Evolutionary conservation across 1,284 basidiomycete species (phyloP), one percentile per base, ranked within the genome.

Genomic region (Mixia osmundae): DNA sequence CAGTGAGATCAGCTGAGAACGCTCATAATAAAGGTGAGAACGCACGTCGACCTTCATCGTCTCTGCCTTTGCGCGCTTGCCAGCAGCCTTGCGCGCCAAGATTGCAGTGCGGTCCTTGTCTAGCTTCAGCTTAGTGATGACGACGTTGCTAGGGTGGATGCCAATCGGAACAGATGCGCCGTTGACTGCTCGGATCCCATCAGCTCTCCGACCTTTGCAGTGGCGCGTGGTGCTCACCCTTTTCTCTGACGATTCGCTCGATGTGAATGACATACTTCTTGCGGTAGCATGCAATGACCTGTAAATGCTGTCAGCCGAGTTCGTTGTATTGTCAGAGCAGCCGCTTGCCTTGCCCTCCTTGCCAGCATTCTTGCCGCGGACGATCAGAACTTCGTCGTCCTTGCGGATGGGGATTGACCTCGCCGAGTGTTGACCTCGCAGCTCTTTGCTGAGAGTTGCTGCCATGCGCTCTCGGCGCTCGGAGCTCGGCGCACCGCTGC

Each of bases 231-330:
- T n/a, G n/a, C n/a, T n/a, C n/a, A n/a, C n/a, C n/a, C 67, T 97
- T 97, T 67, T 99, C 91, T 49, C 87, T 73, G 57, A 78, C 75
- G 44, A 99, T 85, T 58, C 87, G 80, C 62, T 97, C 91, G 56
- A 99, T 78, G 65, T 95, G 77, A 61, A 97, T 78, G 41, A 95
- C 82, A 79, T 82, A 95, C 64, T 94, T 94, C 76, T 95, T 94
- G 59, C 89, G 78, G 72, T 94, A 94, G 46, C 95, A 87, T 47
- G 58, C 54, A 37, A 50, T 48, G 39, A 60, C 53, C 40, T 47
- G 45, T 40, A 32, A 25, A 30, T 16, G 10, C 30, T 29, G 29
- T 18, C 27, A 22, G 20, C 24, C 21, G 14, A 21, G 27, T 25
- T 25, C 33, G 33, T 30, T 29, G 36, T 25, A 23, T 33, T 41